These are phyloP conservation scores for Malassezia arunalokei DNA, from an alignment of 1,284 basidiomycete genomes.

Conservation along the genomic window DNA sequence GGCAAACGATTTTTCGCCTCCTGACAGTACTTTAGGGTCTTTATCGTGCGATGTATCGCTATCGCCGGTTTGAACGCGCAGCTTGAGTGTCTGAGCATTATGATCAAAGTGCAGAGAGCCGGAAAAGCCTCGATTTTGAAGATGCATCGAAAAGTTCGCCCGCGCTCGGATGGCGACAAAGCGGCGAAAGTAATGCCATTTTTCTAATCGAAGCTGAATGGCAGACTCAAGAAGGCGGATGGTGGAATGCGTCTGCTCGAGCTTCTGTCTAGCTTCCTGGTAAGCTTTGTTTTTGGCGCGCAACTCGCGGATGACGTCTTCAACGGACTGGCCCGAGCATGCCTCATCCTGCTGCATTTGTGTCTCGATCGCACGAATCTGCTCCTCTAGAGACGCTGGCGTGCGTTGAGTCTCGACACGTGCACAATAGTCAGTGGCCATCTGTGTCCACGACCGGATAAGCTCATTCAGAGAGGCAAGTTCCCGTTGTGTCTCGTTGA, in stretches of 20 bases:
- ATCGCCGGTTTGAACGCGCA: conserved; percentile 69
- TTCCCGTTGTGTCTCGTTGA: conserved; percentile 51
- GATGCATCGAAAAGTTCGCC: conserved; percentile 65
- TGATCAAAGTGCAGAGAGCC: conserved; percentile 62
- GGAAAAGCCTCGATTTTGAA: conserved; percentile 60
- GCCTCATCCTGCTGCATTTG: conserved; percentile 5
- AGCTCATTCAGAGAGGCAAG: conserved; percentile 53
- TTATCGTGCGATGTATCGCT: conserved; percentile 54
- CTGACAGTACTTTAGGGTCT: conserved; percentile 53
- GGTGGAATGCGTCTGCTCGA: conserved; percentile 55
- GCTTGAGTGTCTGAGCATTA: conserved; percentile 54
- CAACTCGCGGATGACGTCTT: conserved; percentile 11
- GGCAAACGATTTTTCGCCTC: conserved; percentile 92
- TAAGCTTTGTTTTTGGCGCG: conserved; percentile 55
- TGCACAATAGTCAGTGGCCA: conserved; percentile 57
- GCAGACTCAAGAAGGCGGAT: conserved; percentile 49
- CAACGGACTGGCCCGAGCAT: conserved; percentile 4
- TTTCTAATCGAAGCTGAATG: conserved; percentile 55
- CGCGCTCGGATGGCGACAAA: conserved; percentile 76
- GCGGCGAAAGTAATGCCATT: conserved; percentile 76
- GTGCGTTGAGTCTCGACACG: conserved; percentile 54
- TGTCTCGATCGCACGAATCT: conserved; percentile 12
- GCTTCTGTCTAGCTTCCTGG: conserved; percentile 57
- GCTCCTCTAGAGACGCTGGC: conserved; percentile 51
- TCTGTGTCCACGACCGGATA: conserved; percentile 30